Base-by-base conservation (phyloP, 768 basidiomycete species). In the Trametes sanguinea region DNA sequence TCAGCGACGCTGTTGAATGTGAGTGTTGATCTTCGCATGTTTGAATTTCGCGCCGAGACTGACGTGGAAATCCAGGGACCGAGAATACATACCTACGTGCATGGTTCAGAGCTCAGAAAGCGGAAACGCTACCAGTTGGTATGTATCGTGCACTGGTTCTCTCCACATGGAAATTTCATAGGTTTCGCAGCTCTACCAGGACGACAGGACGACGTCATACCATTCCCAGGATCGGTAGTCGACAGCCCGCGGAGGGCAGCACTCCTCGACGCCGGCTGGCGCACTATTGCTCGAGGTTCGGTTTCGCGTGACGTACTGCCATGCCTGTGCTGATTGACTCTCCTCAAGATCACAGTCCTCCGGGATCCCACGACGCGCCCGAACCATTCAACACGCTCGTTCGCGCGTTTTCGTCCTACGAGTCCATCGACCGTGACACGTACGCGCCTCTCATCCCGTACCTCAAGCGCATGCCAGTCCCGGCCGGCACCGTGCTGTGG, bases 1-100 rank as follows among this genome's bases (percentile, higher is more conserved):
- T 95, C 67, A 95, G 90, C 67, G 93, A 97, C 64, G 95, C 94
- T 0, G 83, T 98, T 80, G 96, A 98, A 75, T 96, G 91, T 92
- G 69, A 72, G 90, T 79, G 27, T n/a, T n/a, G n/a, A n/a, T n/a
- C n/a, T n/a, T n/a, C n/a, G n/a, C n/a, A n/a, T n/a, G n/a, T n/a
- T n/a, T n/a, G n/a, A n/a, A n/a, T n/a, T n/a, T n/a, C n/a, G n/a
- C n/a, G n/a, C n/a, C n/a, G n/a, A 53, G 30, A 6, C 29, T 56
- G 33, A 54, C 29, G 11, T n/a, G 32, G 22, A 43, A 55, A 16
- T 83, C 51, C 6, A 92, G 91, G 95, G 95, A 95, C 93, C 0
- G 95, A 98, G 76, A 98, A 98, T 74, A 90, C 85, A 0, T 97
- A 97, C 75, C 71, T 98, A 63, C 84, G 83, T 55, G 87, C 90